Evolutionary conservation across 2,329 filamentous ascomycete species (phyloP).

Genomic region (Calonectria pseudoreteaudii): DNA sequence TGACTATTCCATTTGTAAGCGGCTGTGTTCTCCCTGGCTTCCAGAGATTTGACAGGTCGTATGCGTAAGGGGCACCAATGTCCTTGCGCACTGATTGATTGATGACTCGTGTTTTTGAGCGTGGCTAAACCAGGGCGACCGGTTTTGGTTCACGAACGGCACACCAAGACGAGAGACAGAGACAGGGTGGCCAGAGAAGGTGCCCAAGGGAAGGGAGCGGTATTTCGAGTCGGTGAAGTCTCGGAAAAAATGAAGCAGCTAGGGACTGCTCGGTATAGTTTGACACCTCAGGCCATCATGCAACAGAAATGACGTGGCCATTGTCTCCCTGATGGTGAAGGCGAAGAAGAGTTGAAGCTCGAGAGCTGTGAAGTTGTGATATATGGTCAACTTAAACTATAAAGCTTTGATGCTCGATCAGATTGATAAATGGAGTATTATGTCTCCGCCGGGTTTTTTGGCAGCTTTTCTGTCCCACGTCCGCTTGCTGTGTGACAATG

Average conservation of each 20-base stretch:
- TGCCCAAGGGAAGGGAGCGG: slow-evolving; percentile 27
- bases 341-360: slow-evolving; percentile 9
- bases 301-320: slow-evolving; percentile 18
- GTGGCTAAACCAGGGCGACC: slow-evolving; percentile 16
- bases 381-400: slow-evolving; percentile 5
- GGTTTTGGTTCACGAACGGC: slow-evolving; percentile 17
- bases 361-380: neutral
- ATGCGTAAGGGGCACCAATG: slow-evolving; percentile 7
- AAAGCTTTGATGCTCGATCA: slow-evolving; percentile 19
- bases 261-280: slow-evolving; percentile 26
- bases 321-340: slow-evolving; percentile 1
- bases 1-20: slow-evolving; percentile 41
- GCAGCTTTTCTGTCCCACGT: slow-evolving; percentile 33
- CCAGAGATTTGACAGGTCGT: slow-evolving; percentile 13
- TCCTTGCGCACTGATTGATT: slow-evolving; percentile 21
- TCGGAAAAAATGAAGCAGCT: slow-evolving; percentile 41
- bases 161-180: slow-evolving; percentile 10
- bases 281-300: slow-evolving; percentile 32
- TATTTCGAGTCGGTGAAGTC: slow-evolving; percentile 44
- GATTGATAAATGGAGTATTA: slow-evolving; percentile 41
- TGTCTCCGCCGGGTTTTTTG: slow-evolving; percentile 27
- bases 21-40: slow-evolving; percentile 9
- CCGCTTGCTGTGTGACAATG: slow-evolving; percentile 25
- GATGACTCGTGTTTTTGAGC: slow-evolving; percentile 22
- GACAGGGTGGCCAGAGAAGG: slow-evolving; percentile 22